phyloP scores from a whole-genome alignment of 805 yeast species.

The Wickerhamiella galacta region DNA sequence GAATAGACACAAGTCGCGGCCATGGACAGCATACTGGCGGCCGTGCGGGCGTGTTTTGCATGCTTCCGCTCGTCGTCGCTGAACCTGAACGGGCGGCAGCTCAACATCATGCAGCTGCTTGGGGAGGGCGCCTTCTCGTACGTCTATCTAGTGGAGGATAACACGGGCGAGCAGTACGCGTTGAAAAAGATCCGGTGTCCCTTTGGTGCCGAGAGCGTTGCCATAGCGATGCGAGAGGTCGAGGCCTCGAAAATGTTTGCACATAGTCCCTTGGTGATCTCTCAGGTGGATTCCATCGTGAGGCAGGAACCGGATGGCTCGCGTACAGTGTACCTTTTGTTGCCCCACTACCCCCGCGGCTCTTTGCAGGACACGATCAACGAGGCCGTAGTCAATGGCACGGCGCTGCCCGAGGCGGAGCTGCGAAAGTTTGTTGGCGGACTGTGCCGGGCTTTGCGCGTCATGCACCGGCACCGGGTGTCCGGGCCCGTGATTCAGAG shows the following conservation, averaged over 20 bases:
- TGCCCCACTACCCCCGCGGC: slow-evolving; percentile 61
- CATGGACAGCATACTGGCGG: no score
- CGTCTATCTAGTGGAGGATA: slow-evolving; percentile 54
- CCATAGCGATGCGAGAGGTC: slow-evolving; percentile 60
- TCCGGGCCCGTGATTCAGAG: slow-evolving; percentile 15
- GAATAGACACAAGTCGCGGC: no score
- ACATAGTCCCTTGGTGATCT: slow-evolving; percentile 44
- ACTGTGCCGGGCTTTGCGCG: slow-evolving; percentile 54
- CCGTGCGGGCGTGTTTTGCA: slow-evolving; percentile 22
- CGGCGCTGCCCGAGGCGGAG: slow-evolving; percentile 42
- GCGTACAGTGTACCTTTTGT: slow-evolving; percentile 55
- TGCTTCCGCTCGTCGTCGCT: slow-evolving; percentile 37
- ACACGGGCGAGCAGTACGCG: slow-evolving; percentile 39
- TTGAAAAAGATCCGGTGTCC: slow-evolving; percentile 79
- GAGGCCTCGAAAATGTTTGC: slow-evolving; percentile 56
- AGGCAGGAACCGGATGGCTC: slow-evolving; percentile 66
- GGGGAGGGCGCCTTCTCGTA: slow-evolving; percentile 88
- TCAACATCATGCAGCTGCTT: slow-evolving; percentile 48
- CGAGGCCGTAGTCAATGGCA: slow-evolving; percentile 38
- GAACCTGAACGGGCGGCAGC: slow-evolving; percentile 39
- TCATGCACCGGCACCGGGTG: slow-evolving; percentile 48
- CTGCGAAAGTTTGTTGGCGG: slow-evolving; percentile 48
- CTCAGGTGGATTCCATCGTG: slow-evolving; percentile 52
- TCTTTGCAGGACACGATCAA: slow-evolving; percentile 73
- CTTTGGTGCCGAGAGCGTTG: slow-evolving; percentile 62